phyloP scores from a whole-genome alignment of 305 asterid genomes.

The Fraxinus ornus region DNA sequence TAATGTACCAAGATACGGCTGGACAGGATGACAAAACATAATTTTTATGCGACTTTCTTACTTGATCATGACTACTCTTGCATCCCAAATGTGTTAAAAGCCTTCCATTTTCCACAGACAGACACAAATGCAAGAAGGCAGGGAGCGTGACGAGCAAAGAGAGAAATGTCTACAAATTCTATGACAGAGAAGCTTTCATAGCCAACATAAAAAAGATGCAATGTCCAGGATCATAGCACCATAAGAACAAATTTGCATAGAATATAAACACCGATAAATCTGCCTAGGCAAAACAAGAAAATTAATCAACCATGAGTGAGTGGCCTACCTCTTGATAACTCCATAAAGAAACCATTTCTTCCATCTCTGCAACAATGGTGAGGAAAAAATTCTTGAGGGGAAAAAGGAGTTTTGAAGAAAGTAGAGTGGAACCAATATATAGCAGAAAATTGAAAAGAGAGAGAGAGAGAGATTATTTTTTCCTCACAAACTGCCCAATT shows the following conservation, averaged over 20 bases:
- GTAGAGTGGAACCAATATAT: conserved; percentile 28
- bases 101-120: neutral
- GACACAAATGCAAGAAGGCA: neutral
- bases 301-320: neutral
- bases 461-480: neutral
- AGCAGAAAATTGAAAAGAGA: neutral
- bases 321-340: conserved; percentile 57
- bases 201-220: neutral
- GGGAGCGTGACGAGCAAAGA: neutral
- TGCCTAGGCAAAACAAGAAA: neutral
- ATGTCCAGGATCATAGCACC: neutral
- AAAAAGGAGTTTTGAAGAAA: conserved; percentile 26
- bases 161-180: neutral
- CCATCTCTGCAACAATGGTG: conserved; percentile 37
- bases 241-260: neutral
- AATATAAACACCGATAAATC: neutral
- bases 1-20: neutral
- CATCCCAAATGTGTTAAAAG: neutral
- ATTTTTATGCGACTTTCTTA: neutral
- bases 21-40: neutral
- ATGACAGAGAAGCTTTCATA: neutral
- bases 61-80: neutral
- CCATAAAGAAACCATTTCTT: conserved; percentile 61
- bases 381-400: conserved; percentile 19
- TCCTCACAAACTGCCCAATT: neutral